These are phyloP conservation scores for Fraxinus albicans DNA, from an alignment of 305 asterid genomes.

Conservation along the genomic window DNA sequence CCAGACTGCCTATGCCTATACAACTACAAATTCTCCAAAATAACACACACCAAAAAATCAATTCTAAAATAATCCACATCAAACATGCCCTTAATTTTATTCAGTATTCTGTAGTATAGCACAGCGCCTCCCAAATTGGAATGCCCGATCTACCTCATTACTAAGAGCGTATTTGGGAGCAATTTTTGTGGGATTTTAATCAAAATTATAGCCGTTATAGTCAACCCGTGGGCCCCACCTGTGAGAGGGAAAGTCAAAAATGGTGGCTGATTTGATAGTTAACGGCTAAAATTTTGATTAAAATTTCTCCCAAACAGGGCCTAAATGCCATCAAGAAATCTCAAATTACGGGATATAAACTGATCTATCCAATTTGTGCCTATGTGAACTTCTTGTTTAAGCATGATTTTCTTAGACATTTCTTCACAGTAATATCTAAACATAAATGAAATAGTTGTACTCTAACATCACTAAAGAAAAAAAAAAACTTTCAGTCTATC, in stretches of 20 bases:
- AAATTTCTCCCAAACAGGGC: too few species aligned
- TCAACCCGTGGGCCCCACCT: too few species aligned
- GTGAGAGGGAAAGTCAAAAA: too few species aligned
- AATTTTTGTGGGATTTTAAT: too few species aligned
- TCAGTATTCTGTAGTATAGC: background rate
- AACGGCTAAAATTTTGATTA: too few species aligned
- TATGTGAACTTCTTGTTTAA: background rate
- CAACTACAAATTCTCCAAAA: background rate
- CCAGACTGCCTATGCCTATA: background rate
- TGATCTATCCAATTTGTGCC: background rate
- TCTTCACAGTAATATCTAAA: constrained; percentile 12
- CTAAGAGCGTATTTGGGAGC: too few species aligned
- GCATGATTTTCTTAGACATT: background rate
- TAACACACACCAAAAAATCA: background rate
- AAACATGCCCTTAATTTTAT: background rate
- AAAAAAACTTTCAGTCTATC: background rate
- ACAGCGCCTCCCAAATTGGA: background rate
- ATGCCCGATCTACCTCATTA: background rate
- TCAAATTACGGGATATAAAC: background rate
- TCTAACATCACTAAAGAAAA: background rate
- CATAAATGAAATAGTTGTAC: background rate
- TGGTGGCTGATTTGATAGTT: too few species aligned
- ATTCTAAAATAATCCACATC: background rate
- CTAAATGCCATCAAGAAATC: background rate
- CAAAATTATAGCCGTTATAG: too few species aligned